Base-by-base conservation (phyloP, 306 rosid species). In the Biancaea sappan region DNA sequence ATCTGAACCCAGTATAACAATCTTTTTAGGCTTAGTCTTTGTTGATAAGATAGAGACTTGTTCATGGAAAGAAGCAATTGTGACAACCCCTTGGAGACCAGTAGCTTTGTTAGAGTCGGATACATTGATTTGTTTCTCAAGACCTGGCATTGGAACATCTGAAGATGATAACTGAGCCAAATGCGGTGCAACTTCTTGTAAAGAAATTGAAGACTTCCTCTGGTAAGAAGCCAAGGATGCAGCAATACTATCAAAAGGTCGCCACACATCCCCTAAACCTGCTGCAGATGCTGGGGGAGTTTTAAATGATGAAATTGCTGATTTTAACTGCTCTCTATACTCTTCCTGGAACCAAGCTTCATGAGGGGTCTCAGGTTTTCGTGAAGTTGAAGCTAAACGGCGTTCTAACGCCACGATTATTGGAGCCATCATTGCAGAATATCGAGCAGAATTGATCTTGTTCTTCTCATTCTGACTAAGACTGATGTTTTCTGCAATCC, bases 341-440 rank as follows among this genome's bases (percentile, higher is more conserved):
- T 86, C 97, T 82, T 83, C 87, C 56, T 93, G 98, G 86, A 93
- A 93, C 97, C 97, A 93, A 69, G 84, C 82, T 88, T 93, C 98
- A 89, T 93, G 98, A 79, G 96, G 96, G 19, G 96, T 93, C 81
- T 89, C 97, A 48, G 98, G 96, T 85, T 91, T 88, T 62, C 94
- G 93, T 73, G 98, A 88, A 50, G 98, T 93, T 59, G 98, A 91
- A 80, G 96, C 91, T 66, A 93, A 85, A 51, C 98, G 98, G 26
- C 97, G 98, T 74, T 93, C 98, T 83, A 93, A 77, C 58, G 98
- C 96, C 83, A 93, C 97, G 79, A 86, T 92, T 85, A 93, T 91
- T 64, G 98, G 98, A 65, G 98, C 98, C 97, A 93, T 93, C 97
- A 93, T 93, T 79, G 98, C 98, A 65, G 97, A 91, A 82, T 93